A percentile compares a stretch with the other conserved stretches of the same genome.
phyloP scores from a whole-genome alignment of 176 grass and related monocot species.

The Bothriochloa decipiens region DNA sequence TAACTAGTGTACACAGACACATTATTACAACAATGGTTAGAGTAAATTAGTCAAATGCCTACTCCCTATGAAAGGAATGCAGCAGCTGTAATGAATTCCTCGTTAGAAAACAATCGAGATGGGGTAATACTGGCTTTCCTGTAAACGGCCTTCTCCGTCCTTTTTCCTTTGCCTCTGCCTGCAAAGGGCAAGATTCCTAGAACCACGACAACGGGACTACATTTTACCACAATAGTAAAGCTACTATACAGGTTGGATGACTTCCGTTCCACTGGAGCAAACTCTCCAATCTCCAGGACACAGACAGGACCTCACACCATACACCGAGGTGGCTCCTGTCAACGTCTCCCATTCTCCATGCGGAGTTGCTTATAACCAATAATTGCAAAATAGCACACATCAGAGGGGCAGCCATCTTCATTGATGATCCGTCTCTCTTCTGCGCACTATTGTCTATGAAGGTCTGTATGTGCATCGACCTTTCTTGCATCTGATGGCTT shows the following conservation, averaged over 20 bases:
- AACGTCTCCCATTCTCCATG: background rate
- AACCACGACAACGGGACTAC: background rate
- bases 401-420: constrained; percentile 23
- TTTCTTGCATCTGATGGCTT: constrained; percentile 34
- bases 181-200: constrained; percentile 23
- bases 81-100: constrained; percentile 1
- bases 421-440: background rate
- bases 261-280: constrained; percentile 8
- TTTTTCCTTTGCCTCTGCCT: constrained; percentile 30
- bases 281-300: background rate
- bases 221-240: constrained; percentile 24
- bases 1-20: constrained; percentile 28
- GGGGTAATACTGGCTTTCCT: constrained; percentile 8
- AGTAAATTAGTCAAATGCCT: constrained; percentile 30
- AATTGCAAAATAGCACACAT: constrained; percentile 30
- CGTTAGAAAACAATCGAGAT: constrained; percentile 1
- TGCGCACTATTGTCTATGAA: background rate
- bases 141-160: background rate
- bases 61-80: constrained; percentile 26
- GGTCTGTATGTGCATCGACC: constrained; percentile 3
- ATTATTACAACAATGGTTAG: constrained; percentile 45
- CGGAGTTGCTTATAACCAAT: constrained; percentile 5
- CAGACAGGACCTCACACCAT: background rate
- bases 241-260: constrained; percentile 39
- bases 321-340: constrained; percentile 7